Evolutionary conservation across 768 basidiomycete species (phyloP).

Genomic region (Hebeloma cylindrosporum): DNA sequence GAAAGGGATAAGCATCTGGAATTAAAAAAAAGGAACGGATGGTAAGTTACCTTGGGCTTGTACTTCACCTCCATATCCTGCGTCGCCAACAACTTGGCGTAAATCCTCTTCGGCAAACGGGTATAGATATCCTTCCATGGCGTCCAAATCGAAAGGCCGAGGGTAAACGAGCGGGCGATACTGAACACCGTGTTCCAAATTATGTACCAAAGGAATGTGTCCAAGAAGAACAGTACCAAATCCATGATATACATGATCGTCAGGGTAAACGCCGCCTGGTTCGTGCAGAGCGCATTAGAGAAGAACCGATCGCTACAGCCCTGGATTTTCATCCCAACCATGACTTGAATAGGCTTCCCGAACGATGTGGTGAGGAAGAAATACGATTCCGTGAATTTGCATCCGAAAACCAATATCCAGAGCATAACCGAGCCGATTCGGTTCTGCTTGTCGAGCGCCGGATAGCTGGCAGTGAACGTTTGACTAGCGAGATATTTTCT

Average conservation of each 20-base stretch:
- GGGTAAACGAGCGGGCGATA: conserved; percentile 81
- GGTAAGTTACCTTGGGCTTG: conserved; percentile 86
- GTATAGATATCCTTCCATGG: conserved; percentile 99
- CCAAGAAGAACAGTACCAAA: conserved; percentile 93
- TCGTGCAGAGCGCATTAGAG: conserved; percentile 78
- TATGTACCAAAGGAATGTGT: conserved; percentile 99
- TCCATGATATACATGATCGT: conserved; percentile 99
- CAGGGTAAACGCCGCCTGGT: conserved; percentile 93
- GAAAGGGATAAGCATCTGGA: conserved; percentile 3
- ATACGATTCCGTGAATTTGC: conserved; percentile 97
- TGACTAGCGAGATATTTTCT: conserved; percentile 98
- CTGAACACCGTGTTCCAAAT: conserved; percentile 98
- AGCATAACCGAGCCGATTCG: conserved; percentile 80
- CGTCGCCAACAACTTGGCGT: conserved; percentile 92
- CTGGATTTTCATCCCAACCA: conserved; percentile 96
- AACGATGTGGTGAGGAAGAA: conserved; percentile 97
- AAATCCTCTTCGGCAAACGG: conserved; percentile 93
- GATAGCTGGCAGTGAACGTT: conserved; percentile 97
- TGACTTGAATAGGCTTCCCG: conserved; percentile 88
- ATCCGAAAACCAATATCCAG: conserved; percentile 93
- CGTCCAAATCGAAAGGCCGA: conserved; percentile 98
- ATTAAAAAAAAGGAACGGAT: background rate
- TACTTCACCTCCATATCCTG: conserved; percentile 97
- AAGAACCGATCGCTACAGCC: conserved; percentile 87
- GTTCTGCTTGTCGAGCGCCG: conserved; percentile 55